Conservation (phyloP, 2,329 filamentous ascomycete genomes). For the Dryadomyces sulphureus region DNA sequence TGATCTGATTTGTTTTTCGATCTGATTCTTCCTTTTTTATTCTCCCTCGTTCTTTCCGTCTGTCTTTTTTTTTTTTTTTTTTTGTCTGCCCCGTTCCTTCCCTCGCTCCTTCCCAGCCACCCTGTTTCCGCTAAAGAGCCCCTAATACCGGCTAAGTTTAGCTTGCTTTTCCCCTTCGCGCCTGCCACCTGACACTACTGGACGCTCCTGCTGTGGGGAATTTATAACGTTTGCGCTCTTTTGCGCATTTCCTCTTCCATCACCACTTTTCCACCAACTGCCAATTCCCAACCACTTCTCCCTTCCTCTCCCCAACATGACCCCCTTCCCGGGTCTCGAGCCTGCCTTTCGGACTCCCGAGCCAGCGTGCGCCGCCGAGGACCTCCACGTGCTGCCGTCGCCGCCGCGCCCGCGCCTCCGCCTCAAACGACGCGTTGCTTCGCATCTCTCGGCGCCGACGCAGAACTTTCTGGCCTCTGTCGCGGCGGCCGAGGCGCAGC, state of each 20-base stretch:
- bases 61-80: neutral
- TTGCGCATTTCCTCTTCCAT: no score
- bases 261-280: no score
- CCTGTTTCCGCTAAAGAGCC: conserved; percentile 6
- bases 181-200: no score
- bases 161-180: neutral
- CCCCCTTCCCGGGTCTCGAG: conserved; percentile 27
- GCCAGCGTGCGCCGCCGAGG: conserved; percentile 20
- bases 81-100: neutral
- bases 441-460: conserved; percentile 38
- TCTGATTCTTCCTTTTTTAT: neutral
- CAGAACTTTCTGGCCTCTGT: conserved; percentile 54
- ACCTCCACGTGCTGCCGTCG: conserved; percentile 23
- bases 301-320: conserved; percentile 22
- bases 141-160: neutral
- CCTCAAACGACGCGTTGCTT: conserved; percentile 38
- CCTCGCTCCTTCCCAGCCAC: conserved; percentile 8
- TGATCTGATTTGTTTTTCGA: neutral
- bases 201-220: no score
- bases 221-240: no score
- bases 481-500: conserved; percentile 30
- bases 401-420: conserved; percentile 38
- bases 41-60: neutral
- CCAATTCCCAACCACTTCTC: no score
- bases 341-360: conserved; percentile 38